Conservation (phyloP, 306 rosid genomes). For the Glycine soja region DNA sequence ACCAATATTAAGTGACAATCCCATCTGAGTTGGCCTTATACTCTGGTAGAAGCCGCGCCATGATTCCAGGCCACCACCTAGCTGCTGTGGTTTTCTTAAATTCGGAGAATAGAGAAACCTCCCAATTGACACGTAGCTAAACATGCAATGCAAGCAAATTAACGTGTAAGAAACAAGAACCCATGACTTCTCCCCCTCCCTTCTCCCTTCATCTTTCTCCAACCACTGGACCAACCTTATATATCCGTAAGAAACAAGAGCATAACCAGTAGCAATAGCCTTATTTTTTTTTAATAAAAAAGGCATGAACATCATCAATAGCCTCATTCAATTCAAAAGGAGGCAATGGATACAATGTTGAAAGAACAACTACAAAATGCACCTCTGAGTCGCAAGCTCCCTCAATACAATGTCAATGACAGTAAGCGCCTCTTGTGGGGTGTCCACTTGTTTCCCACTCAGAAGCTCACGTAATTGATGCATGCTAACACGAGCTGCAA, state of each 20-base stretch:
- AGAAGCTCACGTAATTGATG: conserved; percentile 57
- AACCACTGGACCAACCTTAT: too few relatives aligned
- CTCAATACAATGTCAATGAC: conserved; percentile 58
- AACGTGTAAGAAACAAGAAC: neutral
- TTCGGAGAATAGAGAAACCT: conserved; percentile 60
- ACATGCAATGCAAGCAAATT: conserved; percentile 18
- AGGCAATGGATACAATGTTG: conserved; percentile 15
- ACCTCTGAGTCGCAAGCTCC: conserved; percentile 59
- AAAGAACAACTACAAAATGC: conserved; percentile 25
- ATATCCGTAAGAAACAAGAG: too few relatives aligned
- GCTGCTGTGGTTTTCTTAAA: conserved; percentile 53
- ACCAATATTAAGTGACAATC: conserved; percentile 60
- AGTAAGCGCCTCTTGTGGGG: conserved; percentile 58
- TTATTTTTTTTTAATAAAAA: neutral
- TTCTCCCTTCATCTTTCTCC: too few relatives aligned
- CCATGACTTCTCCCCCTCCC: too few relatives aligned
- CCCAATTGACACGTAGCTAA: conserved; percentile 54
- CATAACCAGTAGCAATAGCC: neutral
- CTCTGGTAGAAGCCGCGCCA: conserved; percentile 66
- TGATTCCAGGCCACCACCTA: conserved; percentile 61
- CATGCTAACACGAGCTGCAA: conserved; percentile 54
- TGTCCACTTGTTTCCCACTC: conserved; percentile 51
- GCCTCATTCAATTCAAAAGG: conserved; percentile 6
- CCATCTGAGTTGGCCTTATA: conserved; percentile 63
- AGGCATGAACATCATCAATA: neutral